These are phyloP conservation scores for Penicillium taxi DNA, from an alignment of 495 filamentous ascomycete species.

Conservation along the genomic window DNA sequence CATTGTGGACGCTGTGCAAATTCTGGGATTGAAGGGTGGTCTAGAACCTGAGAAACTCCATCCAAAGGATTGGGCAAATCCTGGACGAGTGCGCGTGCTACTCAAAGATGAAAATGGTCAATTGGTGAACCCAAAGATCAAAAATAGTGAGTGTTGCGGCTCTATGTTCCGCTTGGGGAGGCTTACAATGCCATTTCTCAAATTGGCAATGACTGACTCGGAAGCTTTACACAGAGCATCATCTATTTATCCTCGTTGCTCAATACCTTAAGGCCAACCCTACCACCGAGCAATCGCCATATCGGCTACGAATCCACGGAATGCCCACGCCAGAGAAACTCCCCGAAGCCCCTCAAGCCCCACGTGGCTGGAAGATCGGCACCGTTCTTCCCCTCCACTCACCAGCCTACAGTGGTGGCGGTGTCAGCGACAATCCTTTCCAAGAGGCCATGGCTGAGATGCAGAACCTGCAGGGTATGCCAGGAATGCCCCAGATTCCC, in stretches of 20 bases:
- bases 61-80: conserved; percentile 96
- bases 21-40: conserved; percentile 63
- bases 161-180: not conserved
- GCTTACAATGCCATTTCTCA: not conserved
- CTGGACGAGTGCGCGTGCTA: conserved; percentile 74
- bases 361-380: conserved; percentile 87
- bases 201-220: not conserved
- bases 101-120: conserved; percentile 53
- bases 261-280: conserved; percentile 68
- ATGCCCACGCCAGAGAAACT: conserved; percentile 59
- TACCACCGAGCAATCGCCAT: conserved; percentile 57
- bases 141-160: conserved; percentile 59
- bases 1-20: conserved; percentile 75
- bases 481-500: conserved; percentile 40
- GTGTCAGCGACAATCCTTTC: conserved; percentile 91
- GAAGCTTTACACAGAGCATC: conserved; percentile 53
- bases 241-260: conserved; percentile 72
- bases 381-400: conserved; percentile 76
- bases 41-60: conserved; percentile 89
- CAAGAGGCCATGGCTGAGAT: conserved; percentile 98
- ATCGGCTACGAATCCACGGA: conserved; percentile 57
- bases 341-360: conserved; percentile 64
- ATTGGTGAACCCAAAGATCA: conserved; percentile 45
- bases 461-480: conserved; percentile 52
- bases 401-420: conserved; percentile 83